Percentiles rank a stretch among this genome's conserved stretches.
Evolutionary conservation across 345 rosid species (phyloP).

Genomic region (Populus deltoides): DNA sequence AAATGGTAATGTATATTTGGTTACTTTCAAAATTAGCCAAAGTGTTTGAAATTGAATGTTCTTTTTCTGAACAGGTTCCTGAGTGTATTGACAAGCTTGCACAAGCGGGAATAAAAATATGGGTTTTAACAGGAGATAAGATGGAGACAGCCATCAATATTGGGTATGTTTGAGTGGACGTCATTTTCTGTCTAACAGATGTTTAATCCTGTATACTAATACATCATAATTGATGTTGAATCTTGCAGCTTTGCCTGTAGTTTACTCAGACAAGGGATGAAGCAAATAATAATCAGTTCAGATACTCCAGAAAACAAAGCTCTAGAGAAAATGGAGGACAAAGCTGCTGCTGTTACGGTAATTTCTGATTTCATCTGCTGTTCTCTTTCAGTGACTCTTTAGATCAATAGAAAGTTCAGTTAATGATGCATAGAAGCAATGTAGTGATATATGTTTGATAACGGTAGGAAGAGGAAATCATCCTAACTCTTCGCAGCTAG

Average conservation of each 20-base stretch:
- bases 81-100: constrained; percentile 97
- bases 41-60: not conserved
- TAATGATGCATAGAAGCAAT: not conserved
- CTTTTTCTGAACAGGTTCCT: constrained; percentile 66
- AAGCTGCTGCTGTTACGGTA: constrained; percentile 58
- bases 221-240: constrained; percentile 15
- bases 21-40: not conserved
- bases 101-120: constrained; percentile 90
- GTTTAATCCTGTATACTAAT: constrained; percentile 15
- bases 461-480: not conserved
- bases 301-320: constrained; percentile 64
- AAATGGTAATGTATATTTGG: not conserved
- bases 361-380: not conserved
- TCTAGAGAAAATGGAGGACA: constrained; percentile 71
- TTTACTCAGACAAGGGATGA: constrained; percentile 93
- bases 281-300: constrained; percentile 74
- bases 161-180: constrained; percentile 45
- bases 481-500: not conserved
- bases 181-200: not conserved
- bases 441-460: not conserved
- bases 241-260: constrained; percentile 85
- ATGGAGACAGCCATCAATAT: constrained; percentile 98
- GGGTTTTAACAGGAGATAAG: constrained; percentile 98
- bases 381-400: not conserved
- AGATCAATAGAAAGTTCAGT: not conserved